phyloP scores from a whole-genome alignment of 305 asterid species.

The Ilex paraguariensis region DNA sequence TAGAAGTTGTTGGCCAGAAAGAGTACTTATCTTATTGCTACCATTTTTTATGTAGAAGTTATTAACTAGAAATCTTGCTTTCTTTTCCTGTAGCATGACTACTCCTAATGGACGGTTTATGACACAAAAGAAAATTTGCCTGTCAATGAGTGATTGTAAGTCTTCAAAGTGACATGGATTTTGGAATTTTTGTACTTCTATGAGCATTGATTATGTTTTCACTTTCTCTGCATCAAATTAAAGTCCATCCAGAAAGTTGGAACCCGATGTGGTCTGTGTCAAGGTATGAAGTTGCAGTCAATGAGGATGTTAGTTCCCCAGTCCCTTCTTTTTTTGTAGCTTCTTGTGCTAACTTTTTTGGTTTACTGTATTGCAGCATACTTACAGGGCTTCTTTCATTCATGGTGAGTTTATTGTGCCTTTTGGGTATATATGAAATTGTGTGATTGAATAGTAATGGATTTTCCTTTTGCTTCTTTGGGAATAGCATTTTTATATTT shows the following conservation, averaged over 20 bases:
- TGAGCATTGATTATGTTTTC: neutral
- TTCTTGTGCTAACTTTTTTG: constrained; percentile 11
- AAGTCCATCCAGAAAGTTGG: constrained; percentile 57
- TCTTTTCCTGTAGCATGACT: constrained; percentile 56
- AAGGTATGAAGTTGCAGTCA: constrained; percentile 29
- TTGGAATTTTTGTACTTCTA: constrained; percentile 1
- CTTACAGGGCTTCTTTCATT: constrained; percentile 93
- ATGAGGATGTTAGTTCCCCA: constrained; percentile 1
- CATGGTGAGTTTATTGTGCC: constrained; percentile 60
- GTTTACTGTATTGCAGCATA: constrained; percentile 59
- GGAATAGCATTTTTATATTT: too few species aligned
- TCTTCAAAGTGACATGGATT: constrained; percentile 2
- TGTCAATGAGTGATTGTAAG: constrained; percentile 82
- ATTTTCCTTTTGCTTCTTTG: too few species aligned
- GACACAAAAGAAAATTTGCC: constrained; percentile 88
- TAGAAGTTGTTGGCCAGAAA: constrained; percentile 2
- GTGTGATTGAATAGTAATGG: too few species aligned
- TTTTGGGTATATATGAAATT: too few species aligned
- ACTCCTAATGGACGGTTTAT: constrained; percentile 83
- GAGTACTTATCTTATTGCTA: too few species aligned
- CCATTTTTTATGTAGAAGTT: constrained; percentile 1
- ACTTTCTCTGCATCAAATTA: constrained; percentile 7
- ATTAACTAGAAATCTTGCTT: constrained; percentile 13
- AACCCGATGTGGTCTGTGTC: constrained; percentile 56
- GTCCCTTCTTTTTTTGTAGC: neutral